Evolutionary conservation across 2,329 filamentous ascomycete species (phyloP), one percentile per base, ranked within the genome.

Genomic region (Escovopsis sp.): DNA sequence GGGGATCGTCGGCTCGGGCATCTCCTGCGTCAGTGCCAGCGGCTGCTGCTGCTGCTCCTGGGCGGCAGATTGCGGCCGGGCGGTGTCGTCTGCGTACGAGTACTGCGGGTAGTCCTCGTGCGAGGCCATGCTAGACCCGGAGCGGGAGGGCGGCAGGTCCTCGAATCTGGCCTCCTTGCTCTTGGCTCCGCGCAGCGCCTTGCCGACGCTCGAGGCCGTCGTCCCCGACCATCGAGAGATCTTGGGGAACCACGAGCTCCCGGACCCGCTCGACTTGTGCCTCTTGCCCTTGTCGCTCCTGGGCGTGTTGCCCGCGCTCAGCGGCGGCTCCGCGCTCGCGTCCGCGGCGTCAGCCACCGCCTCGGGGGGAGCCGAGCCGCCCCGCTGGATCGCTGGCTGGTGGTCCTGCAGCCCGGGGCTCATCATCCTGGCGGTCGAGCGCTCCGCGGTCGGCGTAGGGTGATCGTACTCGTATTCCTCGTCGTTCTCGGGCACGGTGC

Each of bases 141-240:
- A 90, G 27, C 79, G 76, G 23, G 86, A 94, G n/a, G 63, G 63
- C 3, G 64, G 57, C 26, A 56, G 47, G 55, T 57, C 76, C 59
- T 63, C 78, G 55, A 65, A 76, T 59, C 63, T 76, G 60, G 65
- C 64, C 30, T 70, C 66, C 47, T 69, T 72, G 21, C 7, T 25
- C 51, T 64, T 65, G 33, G 66, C 65, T 47, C 75, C 83, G 48
- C 72, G 74, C 54, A 87, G 80, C 28, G 79, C 80, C 46, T 80
- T 79, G 31, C 83, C 78, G 30, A 86, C 76, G 41, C 85, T 93
- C 1, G 86, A 94, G 4, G 87, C 73, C 0, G 90, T 98, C 2
- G 88, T 96, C 60, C 92, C 90, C 0, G 88, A 96, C 90, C 90
- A 98, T 30, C 90, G 75, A 5, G 90, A 96, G 42, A 94, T 87